Percentiles rank a stretch among this genome's conserved stretches.
phyloP scores from a whole-genome alignment of 208 protist genomes.

The Hexamita inflata region DNA sequence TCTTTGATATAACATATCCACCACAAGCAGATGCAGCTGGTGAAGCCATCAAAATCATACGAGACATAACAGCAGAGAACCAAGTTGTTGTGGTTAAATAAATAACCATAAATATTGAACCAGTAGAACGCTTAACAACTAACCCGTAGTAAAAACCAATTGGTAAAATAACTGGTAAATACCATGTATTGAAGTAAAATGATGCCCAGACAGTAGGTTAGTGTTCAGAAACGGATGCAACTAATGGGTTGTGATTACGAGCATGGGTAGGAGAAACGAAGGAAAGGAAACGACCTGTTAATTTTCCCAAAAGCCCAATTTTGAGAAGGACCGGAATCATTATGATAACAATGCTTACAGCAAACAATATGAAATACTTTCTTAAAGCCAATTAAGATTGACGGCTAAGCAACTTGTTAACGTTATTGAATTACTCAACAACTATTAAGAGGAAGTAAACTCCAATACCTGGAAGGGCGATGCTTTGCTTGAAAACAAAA shows the following conservation, averaged over 20 bases:
- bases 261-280: slow-evolving; percentile 72
- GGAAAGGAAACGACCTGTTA: slow-evolving; percentile 65
- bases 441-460: slow-evolving; percentile 62
- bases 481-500: slow-evolving; percentile 67
- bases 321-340: slow-evolving; percentile 24
- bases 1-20: slow-evolving; percentile 51
- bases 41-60: slow-evolving; percentile 70
- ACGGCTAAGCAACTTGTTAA: slow-evolving; percentile 44
- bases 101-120: slow-evolving; percentile 63
- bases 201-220: slow-evolving; percentile 72
- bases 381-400: slow-evolving; percentile 45
- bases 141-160: slow-evolving; percentile 68
- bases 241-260: slow-evolving; percentile 70
- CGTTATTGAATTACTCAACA: slow-evolving; percentile 49
- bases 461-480: slow-evolving; percentile 73
- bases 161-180: slow-evolving; percentile 63
- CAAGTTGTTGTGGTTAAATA: slow-evolving; percentile 64
- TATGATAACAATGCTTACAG: slow-evolving; percentile 26
- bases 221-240: slow-evolving; percentile 78
- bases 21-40: slow-evolving; percentile 60
- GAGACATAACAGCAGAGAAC: slow-evolving; percentile 67
- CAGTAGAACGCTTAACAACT: slow-evolving; percentile 50
- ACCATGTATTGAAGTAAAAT: slow-evolving; percentile 74
- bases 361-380: slow-evolving; percentile 22
- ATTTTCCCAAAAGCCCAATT: slow-evolving; percentile 38